Evolutionary conservation across 345 rosid species (phyloP), one percentile per base, ranked within the genome.

Genomic region (Sonneratia alba): DNA sequence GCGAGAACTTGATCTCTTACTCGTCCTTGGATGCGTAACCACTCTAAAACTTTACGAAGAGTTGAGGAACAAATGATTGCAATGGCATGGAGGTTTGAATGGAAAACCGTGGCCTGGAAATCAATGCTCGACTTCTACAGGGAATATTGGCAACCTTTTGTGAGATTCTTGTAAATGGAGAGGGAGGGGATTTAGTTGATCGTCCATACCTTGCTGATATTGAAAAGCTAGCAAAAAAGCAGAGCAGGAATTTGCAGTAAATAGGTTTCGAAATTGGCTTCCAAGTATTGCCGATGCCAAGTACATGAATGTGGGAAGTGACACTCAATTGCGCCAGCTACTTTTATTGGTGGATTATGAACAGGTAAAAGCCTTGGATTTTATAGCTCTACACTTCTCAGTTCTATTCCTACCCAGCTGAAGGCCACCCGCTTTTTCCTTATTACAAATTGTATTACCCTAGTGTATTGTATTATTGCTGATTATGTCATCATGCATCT

Each of bases 231-330:
- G 99, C 99, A 61, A 90, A n/a, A n/a, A 83, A 81, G 85, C 83
- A 78, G 99, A 95, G 80, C 96, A 90, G 75, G 81, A 76, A 73
- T 70, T 81, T 71, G 98, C 94, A 69, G 94, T 40, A 71, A 84
- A 76, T 77, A 87, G 88, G 71, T 95, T 95, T 72, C 86, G 96
- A 49, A 85, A 69, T 70, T 92, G 99, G 99, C 99, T 56, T 85
- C 90, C 16, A 87, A 83, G 70, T 85, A 90, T 77, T 92, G 99
- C 84, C 43, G 94, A 95, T 61, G 98, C 98, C 64, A 85, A 82
- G 81, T 77, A 86, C 77, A 95, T 92, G 98, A 95, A 92, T 77
- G 92, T 90, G 73, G 94, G 96, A 77, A 92, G 99, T 73, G 98
- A 95, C 74, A 72, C 94, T 64, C 99, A 95, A 74, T 75, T 95